Conservation (phyloP, 257 asterid genomes). For the Nicotiana knightiana region DNA sequence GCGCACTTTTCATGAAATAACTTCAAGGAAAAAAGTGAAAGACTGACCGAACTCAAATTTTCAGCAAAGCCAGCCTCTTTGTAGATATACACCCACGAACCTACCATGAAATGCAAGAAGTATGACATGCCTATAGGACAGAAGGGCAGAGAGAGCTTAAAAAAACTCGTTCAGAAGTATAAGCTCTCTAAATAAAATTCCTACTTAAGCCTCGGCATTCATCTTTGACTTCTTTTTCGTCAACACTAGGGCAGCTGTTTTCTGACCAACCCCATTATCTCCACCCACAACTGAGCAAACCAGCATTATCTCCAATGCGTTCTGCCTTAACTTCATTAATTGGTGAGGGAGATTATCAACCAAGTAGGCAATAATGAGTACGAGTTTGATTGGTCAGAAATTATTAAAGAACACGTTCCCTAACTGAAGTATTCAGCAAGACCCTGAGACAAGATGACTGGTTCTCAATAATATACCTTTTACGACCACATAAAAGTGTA, state of each 20-base stretch:
- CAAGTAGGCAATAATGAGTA: not conserved
- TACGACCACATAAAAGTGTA: conserved; percentile 95
- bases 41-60: not conserved
- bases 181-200: not conserved
- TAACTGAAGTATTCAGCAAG: conserved; percentile 4
- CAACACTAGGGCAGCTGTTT: not conserved
- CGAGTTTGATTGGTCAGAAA: not conserved
- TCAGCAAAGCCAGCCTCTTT: not conserved
- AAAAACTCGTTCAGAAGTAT: not conserved
- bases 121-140: not conserved
- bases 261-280: not conserved
- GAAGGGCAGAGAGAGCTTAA: not conserved
- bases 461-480: conserved; percentile 46
- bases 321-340: not conserved
- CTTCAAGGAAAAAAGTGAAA: not conserved
- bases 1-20: not conserved
- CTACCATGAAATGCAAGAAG: not conserved
- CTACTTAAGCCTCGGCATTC: not conserved
- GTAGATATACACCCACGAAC: not conserved
- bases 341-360: not conserved
- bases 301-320: not conserved
- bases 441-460: not conserved
- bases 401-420: not conserved
- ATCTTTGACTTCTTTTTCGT: not conserved
- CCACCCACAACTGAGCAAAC: not conserved